phyloP scores from a whole-genome alignment of 2,329 filamentous ascomycete genomes.

The Karstenula rhodostoma region DNA sequence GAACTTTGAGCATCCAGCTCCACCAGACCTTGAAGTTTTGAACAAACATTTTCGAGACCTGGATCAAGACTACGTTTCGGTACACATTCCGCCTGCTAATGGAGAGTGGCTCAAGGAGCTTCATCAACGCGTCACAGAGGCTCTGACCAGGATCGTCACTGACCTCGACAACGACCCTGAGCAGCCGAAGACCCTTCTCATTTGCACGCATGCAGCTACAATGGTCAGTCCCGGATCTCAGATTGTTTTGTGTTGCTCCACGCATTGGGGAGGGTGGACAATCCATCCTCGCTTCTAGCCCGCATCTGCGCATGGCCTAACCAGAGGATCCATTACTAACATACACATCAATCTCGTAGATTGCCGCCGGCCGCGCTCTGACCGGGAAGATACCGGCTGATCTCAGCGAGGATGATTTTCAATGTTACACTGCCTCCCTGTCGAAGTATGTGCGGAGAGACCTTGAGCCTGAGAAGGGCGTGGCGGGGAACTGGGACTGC shows the following conservation, averaged over 20 bases:
- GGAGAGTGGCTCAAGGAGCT: constrained; percentile 84
- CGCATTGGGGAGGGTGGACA: neutral
- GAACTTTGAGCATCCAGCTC: constrained; percentile 83
- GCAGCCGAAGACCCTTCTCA: constrained; percentile 71
- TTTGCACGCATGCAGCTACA: constrained; percentile 90
- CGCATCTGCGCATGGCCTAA: neutral
- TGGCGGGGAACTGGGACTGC: constrained; percentile 82
- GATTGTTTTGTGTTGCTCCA: neutral
- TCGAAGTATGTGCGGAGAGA: constrained; percentile 69
- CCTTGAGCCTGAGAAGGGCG: constrained; percentile 62
- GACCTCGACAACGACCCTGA: constrained; percentile 73
- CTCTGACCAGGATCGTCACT: constrained; percentile 73
- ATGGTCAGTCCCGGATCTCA: constrained; percentile 52
- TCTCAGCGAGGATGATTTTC: constrained; percentile 78
- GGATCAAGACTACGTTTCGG: constrained; percentile 65
- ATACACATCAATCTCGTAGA: constrained; percentile 47
- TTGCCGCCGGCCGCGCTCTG: constrained; percentile 82
- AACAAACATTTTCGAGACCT: constrained; percentile 71
- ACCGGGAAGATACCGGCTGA: constrained; percentile 80
- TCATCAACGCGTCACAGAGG: constrained; percentile 78
- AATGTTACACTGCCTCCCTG: constrained; percentile 82
- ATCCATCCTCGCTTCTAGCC: neutral
- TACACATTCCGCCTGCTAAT: constrained; percentile 72
- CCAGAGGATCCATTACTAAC: neutral
- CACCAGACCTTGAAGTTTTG: constrained; percentile 71